A percentile compares a stretch with the other conserved stretches of the same genome.
Evolutionary conservation across 2,329 filamentous ascomycete species (phyloP).

Genomic region (Cordyceps fumosorosea): DNA sequence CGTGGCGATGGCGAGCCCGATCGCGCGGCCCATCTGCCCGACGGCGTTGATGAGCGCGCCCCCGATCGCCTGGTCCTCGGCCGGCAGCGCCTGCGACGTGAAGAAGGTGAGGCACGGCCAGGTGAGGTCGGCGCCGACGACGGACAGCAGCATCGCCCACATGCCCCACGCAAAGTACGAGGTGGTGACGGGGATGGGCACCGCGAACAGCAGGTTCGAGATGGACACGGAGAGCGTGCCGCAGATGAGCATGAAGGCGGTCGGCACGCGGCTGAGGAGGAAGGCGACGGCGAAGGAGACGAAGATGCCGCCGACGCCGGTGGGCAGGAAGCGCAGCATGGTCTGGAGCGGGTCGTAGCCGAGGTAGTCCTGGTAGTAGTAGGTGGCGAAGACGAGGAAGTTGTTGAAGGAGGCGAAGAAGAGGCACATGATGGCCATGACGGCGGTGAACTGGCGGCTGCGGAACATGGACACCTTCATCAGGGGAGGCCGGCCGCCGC

Average conservation of each 20-base stretch:
- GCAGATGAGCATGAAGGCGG: constrained; percentile 49
- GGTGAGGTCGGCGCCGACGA: constrained; percentile 60
- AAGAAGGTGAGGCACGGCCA: constrained; percentile 62
- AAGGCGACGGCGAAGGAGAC: constrained; percentile 49
- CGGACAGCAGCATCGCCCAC: constrained; percentile 58
- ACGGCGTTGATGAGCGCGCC: constrained; percentile 63
- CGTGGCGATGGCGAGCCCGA: constrained; percentile 60
- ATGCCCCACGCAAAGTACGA: constrained; percentile 64
- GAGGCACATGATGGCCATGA: constrained; percentile 57
- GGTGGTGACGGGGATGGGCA: constrained; percentile 53
- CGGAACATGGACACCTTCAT: constrained; percentile 61
- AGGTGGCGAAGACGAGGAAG: constrained; percentile 61
- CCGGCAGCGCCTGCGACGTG: constrained; percentile 54
- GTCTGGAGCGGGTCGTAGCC: constrained; percentile 56
- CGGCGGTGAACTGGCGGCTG: constrained; percentile 52
- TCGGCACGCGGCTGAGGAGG: constrained; percentile 51
- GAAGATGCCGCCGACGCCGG: constrained; percentile 52
- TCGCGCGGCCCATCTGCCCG: constrained; percentile 57
- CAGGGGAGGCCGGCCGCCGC: constrained; percentile 43
- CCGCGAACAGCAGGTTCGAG: constrained; percentile 54
- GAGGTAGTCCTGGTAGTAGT: constrained; percentile 64
- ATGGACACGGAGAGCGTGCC: constrained; percentile 51
- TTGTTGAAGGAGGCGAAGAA: constrained; percentile 66
- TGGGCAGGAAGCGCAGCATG: constrained; percentile 62
- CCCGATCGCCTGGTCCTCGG: constrained; percentile 59